Evolutionary conservation across 257 asterid genomes (phyloP).

Genomic region (Apocynum venetum): DNA sequence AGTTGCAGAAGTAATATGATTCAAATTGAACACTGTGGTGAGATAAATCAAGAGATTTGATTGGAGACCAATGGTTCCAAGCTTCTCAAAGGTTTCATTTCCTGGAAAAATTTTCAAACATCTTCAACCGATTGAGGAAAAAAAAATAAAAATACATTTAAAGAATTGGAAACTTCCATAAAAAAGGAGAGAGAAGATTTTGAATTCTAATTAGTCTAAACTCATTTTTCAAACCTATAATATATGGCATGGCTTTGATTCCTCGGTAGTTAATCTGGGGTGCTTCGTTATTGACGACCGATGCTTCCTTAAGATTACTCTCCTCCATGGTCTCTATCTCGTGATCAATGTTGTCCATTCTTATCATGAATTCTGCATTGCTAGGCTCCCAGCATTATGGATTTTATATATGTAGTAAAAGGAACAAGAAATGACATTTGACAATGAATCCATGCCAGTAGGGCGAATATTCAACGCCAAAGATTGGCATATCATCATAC

Average conservation of each 20-base stretch:
- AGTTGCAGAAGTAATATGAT: slow-evolving; percentile 46
- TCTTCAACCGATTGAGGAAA: too few species aligned
- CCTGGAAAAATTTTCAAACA: slow-evolving; percentile 26
- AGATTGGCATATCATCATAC: neutral
- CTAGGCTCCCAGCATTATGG: too few species aligned
- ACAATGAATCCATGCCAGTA: too few species aligned
- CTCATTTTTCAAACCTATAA: slow-evolving; percentile 41
- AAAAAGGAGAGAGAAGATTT: too few species aligned
- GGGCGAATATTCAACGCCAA: neutral
- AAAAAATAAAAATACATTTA: neutral
- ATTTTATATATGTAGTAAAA: neutral
- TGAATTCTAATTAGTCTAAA: neutral
- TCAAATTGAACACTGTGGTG: slow-evolving; percentile 60
- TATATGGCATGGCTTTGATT: slow-evolving; percentile 77
- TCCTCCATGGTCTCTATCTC: slow-evolving; percentile 2
- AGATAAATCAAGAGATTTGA: slow-evolving; percentile 62
- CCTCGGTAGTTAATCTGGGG: slow-evolving; percentile 58
- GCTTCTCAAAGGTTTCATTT: slow-evolving; percentile 81
- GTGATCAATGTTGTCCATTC: neutral
- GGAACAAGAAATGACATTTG: neutral
- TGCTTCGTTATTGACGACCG: slow-evolving; percentile 8
- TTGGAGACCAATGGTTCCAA: slow-evolving; percentile 69
- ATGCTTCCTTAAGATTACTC: too few species aligned
- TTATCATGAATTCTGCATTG: neutral
- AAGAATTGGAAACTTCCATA: too few species aligned